A percentile compares a stretch with the other conserved stretches of the same genome.
phyloP scores from a whole-genome alignment of 257 asterid genomes.

The Solanum lycopersicoides region DNA sequence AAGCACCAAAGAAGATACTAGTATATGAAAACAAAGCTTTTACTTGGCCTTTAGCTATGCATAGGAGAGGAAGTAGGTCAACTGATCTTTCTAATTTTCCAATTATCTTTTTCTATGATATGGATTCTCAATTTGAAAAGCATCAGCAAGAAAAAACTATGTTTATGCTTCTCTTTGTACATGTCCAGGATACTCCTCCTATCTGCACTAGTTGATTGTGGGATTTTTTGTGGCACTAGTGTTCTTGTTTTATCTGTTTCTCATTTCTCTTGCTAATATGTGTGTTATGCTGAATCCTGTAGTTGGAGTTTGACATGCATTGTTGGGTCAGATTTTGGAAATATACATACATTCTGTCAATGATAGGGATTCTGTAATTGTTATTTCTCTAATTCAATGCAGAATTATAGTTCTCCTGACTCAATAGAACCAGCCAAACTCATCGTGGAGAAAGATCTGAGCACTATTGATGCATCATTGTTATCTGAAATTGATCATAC shows the following conservation, averaged over 20 bases:
- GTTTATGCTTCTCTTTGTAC: background rate
- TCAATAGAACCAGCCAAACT: slow-evolving; percentile 52
- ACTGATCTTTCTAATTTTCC: background rate
- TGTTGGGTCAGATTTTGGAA: background rate
- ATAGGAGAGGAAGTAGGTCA: background rate
- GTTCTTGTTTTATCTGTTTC: background rate
- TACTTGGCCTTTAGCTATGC: background rate
- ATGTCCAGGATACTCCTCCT: background rate
- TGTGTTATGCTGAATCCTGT: background rate
- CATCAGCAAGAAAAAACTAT: background rate
- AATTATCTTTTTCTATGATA: background rate
- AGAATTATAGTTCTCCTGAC: slow-evolving; percentile 59
- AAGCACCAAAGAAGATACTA: background rate
- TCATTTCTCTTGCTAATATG: background rate
- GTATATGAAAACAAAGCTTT: background rate
- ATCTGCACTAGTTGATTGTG: background rate
- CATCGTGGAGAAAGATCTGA: slow-evolving; percentile 44
- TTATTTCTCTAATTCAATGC: background rate
- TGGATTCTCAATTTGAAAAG: background rate
- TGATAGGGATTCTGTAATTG: background rate
- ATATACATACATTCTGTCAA: background rate
- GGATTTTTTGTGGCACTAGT: background rate
- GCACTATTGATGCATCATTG: slow-evolving; percentile 26
- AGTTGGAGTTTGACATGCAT: background rate
- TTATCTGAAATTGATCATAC: slow-evolving; percentile 73